Percentiles rank a stretch among this genome's conserved stretches.
These are phyloP conservation scores for Myriangium duriaei DNA, from an alignment of 2,329 filamentous ascomycete species.

Conservation along the genomic window DNA sequence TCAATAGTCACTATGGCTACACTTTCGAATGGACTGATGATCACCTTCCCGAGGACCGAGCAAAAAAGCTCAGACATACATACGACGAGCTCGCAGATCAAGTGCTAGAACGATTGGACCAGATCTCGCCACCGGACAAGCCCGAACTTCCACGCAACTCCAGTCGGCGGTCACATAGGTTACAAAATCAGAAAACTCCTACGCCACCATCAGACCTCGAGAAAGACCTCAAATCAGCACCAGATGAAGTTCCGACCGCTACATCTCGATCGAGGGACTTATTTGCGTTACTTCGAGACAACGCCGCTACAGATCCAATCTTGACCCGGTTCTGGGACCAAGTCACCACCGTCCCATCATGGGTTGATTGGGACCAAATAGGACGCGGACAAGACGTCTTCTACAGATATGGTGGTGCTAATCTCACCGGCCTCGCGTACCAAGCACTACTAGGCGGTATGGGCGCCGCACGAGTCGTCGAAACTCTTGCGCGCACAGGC, in stretches of 20 bases:
- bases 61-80: conserved; percentile 47
- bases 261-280: conserved; percentile 41
- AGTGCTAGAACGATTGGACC: conserved; percentile 50
- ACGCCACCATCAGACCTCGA: conserved; percentile 1
- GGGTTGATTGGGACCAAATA: conserved; percentile 71
- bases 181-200: conserved; percentile 16
- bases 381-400: conserved; percentile 63
- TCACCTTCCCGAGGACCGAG: conserved; percentile 49
- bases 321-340: conserved; percentile 51
- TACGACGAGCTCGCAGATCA: conserved; percentile 60
- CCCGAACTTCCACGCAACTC: conserved; percentile 28
- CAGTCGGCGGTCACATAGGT: too few species aligned
- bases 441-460: conserved; percentile 57
- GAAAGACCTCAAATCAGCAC: conserved; percentile 15
- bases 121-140: conserved; percentile 40
- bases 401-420: conserved; percentile 60
- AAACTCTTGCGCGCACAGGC: conserved; percentile 61
- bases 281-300: conserved; percentile 48
- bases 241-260: conserved; percentile 10
- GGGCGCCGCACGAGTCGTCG: conserved; percentile 60
- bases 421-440: conserved; percentile 51
- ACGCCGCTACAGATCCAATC: conserved; percentile 44
- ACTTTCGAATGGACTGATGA: conserved; percentile 56
- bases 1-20: conserved; percentile 46
- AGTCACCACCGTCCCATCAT: conserved; percentile 53